Evolutionary conservation across 108 stramenopile species (phyloP).

Genomic region (Cyclotella cryptica): DNA sequence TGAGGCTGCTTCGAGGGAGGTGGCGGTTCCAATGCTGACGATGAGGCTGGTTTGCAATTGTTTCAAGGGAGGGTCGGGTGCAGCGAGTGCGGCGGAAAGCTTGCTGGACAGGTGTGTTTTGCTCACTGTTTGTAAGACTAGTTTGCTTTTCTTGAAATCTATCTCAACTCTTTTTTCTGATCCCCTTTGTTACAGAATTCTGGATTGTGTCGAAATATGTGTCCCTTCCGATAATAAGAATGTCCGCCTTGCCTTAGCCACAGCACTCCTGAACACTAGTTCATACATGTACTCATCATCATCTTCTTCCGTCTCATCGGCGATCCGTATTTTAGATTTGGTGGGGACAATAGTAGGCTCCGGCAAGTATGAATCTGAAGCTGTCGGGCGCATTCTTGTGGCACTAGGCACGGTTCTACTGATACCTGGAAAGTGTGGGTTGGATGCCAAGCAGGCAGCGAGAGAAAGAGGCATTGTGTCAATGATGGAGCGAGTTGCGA

Average conservation of each 20-base stretch:
- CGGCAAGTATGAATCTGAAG: slow-evolving; percentile 75
- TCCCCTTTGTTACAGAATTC: slow-evolving; percentile 32
- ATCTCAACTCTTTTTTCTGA: not conserved
- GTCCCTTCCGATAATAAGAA: slow-evolving; percentile 76
- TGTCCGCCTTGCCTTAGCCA: slow-evolving; percentile 80
- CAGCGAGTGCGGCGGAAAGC: slow-evolving; percentile 59
- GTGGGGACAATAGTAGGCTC: slow-evolving; percentile 59
- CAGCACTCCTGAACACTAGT: slow-evolving; percentile 73
- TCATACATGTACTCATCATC: slow-evolving; percentile 62
- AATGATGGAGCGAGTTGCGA: slow-evolving; percentile 70
- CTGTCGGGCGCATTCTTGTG: slow-evolving; percentile 64
- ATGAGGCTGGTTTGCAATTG: slow-evolving; percentile 80
- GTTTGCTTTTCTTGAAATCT: slow-evolving; percentile 5
- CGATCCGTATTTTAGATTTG: slow-evolving; percentile 48
- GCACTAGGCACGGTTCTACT: slow-evolving; percentile 77
- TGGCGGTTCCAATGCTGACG: slow-evolving; percentile 87
- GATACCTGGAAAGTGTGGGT: slow-evolving; percentile 42
- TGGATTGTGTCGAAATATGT: slow-evolving; percentile 61
- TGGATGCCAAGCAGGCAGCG: slow-evolving; percentile 63
- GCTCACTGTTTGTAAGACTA: not conserved
- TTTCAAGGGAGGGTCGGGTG: slow-evolving; percentile 78
- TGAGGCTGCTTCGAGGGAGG: slow-evolving; percentile 47
- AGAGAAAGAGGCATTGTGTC: slow-evolving; percentile 62
- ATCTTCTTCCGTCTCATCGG: slow-evolving; percentile 29
- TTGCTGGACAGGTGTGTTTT: slow-evolving; percentile 41